Evolutionary conservation across 2,329 filamentous ascomycete species (phyloP).

Genomic region (Furcasterigmium furcatum): DNA sequence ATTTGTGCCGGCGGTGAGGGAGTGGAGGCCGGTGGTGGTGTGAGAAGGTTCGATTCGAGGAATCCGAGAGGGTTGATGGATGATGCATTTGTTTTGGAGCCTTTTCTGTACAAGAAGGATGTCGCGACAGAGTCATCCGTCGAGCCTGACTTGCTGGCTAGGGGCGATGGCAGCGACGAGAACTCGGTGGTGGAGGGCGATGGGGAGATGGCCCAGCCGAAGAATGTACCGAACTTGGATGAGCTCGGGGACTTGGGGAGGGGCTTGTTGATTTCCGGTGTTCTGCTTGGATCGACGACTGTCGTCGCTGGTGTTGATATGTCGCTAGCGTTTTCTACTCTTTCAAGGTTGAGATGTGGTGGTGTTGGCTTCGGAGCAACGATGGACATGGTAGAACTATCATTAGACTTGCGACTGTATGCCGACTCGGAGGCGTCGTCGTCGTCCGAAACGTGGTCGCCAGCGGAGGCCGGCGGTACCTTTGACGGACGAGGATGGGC

Average conservation of each 20-base stretch:
- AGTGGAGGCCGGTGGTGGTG: slow-evolving; percentile 37
- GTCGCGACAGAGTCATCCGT: slow-evolving; percentile 33
- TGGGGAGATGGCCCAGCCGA: slow-evolving; percentile 48
- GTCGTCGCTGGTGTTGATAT: slow-evolving; percentile 19
- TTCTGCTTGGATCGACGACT: slow-evolving; percentile 10
- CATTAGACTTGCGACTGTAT: slow-evolving; percentile 31
- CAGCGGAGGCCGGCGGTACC: slow-evolving; percentile 4
- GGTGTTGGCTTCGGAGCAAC: slow-evolving; percentile 46
- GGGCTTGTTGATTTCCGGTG: slow-evolving; percentile 48
- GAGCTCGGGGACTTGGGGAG: slow-evolving; percentile 51
- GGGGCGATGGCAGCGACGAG: slow-evolving; percentile 52
- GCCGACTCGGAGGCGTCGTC: slow-evolving; percentile 26
- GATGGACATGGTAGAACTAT: slow-evolving; percentile 42
- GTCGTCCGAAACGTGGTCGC: slow-evolving; percentile 18
- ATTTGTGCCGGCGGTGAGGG: slow-evolving; percentile 52
- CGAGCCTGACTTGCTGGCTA: slow-evolving; percentile 36
- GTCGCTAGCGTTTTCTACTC: slow-evolving; percentile 25
- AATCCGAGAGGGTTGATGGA: slow-evolving; percentile 43
- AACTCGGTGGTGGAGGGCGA: slow-evolving; percentile 46
- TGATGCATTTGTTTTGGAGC: slow-evolving; percentile 28
- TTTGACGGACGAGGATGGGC: slow-evolving; percentile 11
- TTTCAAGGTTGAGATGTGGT: slow-evolving; percentile 49
- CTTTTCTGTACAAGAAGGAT: slow-evolving; percentile 21
- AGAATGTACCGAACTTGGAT: slow-evolving; percentile 47
- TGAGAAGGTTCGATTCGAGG: slow-evolving; percentile 48